These are phyloP conservation scores for Sarocladium strictum DNA, from an alignment of 2,329 filamentous ascomycete species.

Conservation along the genomic window DNA sequence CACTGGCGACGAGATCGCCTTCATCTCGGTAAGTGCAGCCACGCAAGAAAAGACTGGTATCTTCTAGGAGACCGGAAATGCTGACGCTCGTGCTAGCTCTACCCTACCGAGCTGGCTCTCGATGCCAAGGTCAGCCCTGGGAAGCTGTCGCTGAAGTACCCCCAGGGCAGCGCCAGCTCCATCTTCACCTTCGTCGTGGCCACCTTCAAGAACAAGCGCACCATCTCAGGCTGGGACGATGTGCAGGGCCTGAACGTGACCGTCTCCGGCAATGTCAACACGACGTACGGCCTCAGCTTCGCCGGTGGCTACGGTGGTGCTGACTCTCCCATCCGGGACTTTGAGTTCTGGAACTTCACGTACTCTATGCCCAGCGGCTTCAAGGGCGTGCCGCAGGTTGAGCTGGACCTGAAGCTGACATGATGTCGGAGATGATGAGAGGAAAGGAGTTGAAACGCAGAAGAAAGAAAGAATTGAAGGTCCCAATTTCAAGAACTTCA, in stretches of 20 bases:
- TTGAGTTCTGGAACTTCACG: constrained; percentile 42
- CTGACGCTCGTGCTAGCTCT: no score
- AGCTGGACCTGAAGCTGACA: background rate
- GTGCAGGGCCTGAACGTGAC: constrained; percentile 40
- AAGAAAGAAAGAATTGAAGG: no score
- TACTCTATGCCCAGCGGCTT: constrained; percentile 29
- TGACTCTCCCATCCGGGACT: constrained; percentile 26
- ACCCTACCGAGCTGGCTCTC: constrained; percentile 33
- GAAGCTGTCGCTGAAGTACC: constrained; percentile 46
- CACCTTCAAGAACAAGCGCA: constrained; percentile 36
- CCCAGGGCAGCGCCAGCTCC: constrained; percentile 40
- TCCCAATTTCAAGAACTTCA: no score
- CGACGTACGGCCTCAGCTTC: constrained; percentile 34
- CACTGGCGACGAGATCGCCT: constrained; percentile 28
- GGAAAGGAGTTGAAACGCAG: no score
- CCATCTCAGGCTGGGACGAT: constrained; percentile 39
- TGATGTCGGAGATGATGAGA: no score
- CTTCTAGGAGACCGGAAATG: no score
- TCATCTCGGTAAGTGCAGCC: constrained; percentile 18
- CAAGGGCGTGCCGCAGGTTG: constrained; percentile 12
- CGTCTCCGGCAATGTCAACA: constrained; percentile 37
- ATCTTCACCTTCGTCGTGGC: constrained; percentile 46
- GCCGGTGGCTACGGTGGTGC: constrained; percentile 32
- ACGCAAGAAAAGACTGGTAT: no score
- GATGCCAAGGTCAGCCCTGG: constrained; percentile 34